These are phyloP conservation scores for Kalaharituber pfeilii DNA, from an alignment of 2,329 filamentous ascomycete genomes.

Conservation along the genomic window DNA sequence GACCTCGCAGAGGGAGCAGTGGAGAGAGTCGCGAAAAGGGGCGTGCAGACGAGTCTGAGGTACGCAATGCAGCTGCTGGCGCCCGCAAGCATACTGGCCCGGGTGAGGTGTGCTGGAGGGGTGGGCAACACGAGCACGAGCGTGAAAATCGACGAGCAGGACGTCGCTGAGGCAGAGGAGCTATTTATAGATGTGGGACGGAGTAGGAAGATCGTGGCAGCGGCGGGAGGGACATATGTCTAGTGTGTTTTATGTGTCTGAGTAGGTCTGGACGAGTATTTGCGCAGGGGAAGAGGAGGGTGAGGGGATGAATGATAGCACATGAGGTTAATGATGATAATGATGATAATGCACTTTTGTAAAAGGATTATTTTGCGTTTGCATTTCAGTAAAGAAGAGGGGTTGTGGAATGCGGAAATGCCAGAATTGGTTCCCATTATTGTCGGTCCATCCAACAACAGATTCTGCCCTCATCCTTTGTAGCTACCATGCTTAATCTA, in stretches of 20 bases:
- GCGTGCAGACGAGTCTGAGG: slow-evolving; percentile 72
- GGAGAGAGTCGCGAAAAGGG: slow-evolving; percentile 71
- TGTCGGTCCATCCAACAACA: too few species aligned
- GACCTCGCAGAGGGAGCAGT: slow-evolving; percentile 65
- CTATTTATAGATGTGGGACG: slow-evolving; percentile 67
- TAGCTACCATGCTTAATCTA: too few species aligned
- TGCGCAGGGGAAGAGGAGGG: too few species aligned
- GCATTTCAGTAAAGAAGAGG: too few species aligned
- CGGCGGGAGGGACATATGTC: slow-evolving; percentile 48
- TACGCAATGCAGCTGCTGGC: slow-evolving; percentile 88
- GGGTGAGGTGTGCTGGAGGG: slow-evolving; percentile 50
- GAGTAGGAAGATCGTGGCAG: slow-evolving; percentile 53
- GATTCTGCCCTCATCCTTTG: too few species aligned
- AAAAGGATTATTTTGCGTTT: too few species aligned
- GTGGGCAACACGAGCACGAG: slow-evolving; percentile 33
- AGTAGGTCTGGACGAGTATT: too few species aligned
- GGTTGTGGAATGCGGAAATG: too few species aligned
- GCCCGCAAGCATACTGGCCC: slow-evolving; percentile 46
- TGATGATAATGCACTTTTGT: too few species aligned
- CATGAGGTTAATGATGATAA: too few species aligned
- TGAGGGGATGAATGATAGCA: too few species aligned
- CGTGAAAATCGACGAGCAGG: slow-evolving; percentile 56
- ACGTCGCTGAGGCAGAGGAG: slow-evolving; percentile 66
- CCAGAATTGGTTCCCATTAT: too few species aligned
- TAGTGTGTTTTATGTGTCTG: slow-evolving; percentile 14